Evolutionary conservation across 495 filamentous ascomycete genomes (phyloP), one percentile per base, ranked within the genome.

Genomic region (Aspergillus carlsbadensis): DNA sequence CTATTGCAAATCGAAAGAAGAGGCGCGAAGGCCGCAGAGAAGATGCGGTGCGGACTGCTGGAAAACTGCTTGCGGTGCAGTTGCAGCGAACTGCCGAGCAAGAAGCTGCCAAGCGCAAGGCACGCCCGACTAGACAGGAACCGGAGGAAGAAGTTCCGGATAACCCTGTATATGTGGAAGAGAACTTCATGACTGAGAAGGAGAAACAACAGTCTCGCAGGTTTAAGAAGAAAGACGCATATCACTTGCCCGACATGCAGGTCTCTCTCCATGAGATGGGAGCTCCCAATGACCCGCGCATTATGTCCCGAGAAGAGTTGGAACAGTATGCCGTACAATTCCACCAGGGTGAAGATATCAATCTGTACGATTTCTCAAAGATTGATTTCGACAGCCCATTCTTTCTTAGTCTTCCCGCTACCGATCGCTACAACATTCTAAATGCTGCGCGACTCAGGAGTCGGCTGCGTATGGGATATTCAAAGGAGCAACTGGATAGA

Each of bases 341-440:
- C 59, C 83, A 96, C 60, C 85, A 83, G 54, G 94, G 93, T 34
- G 94, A 97, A 70, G 92, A 97, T 73, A 89, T 98, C 71, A 96
- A 95, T 64, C 75, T 97, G n/a, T 96, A 97, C 66, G 94, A 98
- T 69, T 98, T 97, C 60, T 92, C 88, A 54, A 98, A 98, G 69
- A 98, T 98, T 54, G 95, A 98, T 71, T 98, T 97, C 61, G 89
- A 96, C 60, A 87, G 90, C 50, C 81, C 89, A 14, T 98, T 98
- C 71, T 98, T 98, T 70, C 78, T 86, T 65, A 95, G 90, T 65
- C 72, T 98, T 40, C 94, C 94, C 1, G 83, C 90, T 7, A 88
- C 84, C 2, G 94, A 98, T 76, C 86, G 93, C 18, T 98, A 98
- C 72, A 97, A 97, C 58, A 98, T 98, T 42, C 71, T 98, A 13